Conservation (phyloP, 176 grass and related monocot genomes). For the Areca catechu region DNA sequence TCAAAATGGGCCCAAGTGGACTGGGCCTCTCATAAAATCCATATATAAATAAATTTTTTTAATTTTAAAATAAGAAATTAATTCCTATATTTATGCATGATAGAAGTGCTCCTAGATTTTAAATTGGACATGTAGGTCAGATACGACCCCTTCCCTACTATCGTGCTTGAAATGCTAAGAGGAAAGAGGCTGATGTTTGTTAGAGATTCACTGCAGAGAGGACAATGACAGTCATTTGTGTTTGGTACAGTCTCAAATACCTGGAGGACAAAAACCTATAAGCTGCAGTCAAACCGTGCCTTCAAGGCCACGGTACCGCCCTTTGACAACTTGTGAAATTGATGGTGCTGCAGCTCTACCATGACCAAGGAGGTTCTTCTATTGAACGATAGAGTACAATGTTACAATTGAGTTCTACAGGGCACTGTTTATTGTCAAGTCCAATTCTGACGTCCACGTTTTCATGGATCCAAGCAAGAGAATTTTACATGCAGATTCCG, state of each 20-base stretch:
- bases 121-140: no score
- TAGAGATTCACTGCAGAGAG: constrained; percentile 71
- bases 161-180: constrained; percentile 55
- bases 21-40: no score
- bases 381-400: constrained; percentile 21
- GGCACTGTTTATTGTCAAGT: constrained; percentile 53
- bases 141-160: neutral
- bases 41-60: no score
- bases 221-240: constrained; percentile 64
- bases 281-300: constrained; percentile 23
- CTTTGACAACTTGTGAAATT: no score
- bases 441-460: constrained; percentile 44
- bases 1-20: no score
- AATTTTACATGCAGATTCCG: constrained; percentile 52
- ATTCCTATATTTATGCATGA: no score
- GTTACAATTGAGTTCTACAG: constrained; percentile 63
- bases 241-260: constrained; percentile 45
- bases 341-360: no score
- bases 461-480: constrained; percentile 24
- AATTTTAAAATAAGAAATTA: no score
- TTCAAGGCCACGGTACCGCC: constrained; percentile 32
- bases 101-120: no score
- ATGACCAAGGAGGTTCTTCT: neutral
- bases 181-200: constrained; percentile 75
- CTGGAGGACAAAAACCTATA: constrained; percentile 31